Conservation (phyloP, 768 basidiomycete genomes). For the Leccinellum luteum region DNA sequence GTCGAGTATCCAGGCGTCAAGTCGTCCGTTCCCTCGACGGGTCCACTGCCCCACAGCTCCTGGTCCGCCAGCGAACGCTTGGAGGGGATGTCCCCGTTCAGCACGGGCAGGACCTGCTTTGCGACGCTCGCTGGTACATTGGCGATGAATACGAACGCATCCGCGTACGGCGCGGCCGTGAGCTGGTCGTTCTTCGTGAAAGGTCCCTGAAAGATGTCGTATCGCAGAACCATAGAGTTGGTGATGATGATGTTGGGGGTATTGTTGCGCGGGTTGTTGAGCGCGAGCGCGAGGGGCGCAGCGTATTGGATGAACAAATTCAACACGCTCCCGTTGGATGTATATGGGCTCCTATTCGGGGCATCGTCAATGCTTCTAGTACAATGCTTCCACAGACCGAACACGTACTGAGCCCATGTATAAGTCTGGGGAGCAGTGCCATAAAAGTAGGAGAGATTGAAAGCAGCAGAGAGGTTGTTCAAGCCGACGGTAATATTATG, state of each 20-base stretch:
- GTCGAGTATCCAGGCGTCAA: not conserved
- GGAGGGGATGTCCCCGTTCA: too few species aligned
- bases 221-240: constrained; percentile 64
- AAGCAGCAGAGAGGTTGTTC: constrained; percentile 47
- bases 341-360: constrained; percentile 50
- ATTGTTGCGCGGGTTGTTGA: constrained; percentile 56
- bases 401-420: too few species aligned
- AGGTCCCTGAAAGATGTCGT: constrained; percentile 61
- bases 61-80: constrained; percentile 6
- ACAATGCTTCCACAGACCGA: too few species aligned
- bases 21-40: constrained; percentile 37
- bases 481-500: constrained; percentile 54
- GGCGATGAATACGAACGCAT: constrained; percentile 62
- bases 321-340: constrained; percentile 58
- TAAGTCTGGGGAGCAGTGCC: constrained; percentile 47
- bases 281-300: constrained; percentile 54
- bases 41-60: not conserved
- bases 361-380: too few species aligned
- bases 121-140: constrained; percentile 51
- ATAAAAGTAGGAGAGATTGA: constrained; percentile 60
- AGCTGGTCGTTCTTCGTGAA: constrained; percentile 84
- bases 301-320: constrained; percentile 55
- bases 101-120: constrained; percentile 46
- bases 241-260: constrained; percentile 63
- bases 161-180: constrained; percentile 66